phyloP scores from a whole-genome alignment of 495 filamentous ascomycete species.

The Penicillium lividum region DNA sequence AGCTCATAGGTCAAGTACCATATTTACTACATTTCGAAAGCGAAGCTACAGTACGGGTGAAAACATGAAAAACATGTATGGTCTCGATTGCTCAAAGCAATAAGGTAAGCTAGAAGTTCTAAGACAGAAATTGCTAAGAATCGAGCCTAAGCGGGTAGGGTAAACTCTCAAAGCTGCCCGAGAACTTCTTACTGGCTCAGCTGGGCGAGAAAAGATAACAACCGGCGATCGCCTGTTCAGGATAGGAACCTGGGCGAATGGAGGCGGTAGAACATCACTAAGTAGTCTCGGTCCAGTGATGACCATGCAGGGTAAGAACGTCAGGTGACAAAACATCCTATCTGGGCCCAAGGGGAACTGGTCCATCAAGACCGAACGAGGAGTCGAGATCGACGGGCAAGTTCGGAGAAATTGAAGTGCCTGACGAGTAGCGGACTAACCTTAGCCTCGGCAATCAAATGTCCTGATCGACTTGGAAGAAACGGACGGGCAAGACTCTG shows the following conservation, averaged over 20 bases:
- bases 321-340: conserved; percentile 4
- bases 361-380: neutral
- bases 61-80: conserved; percentile 9
- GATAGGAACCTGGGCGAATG: conserved; percentile 5
- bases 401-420: conserved; percentile 5
- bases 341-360: neutral
- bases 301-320: conserved; percentile 7
- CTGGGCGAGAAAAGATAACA: conserved; percentile 14
- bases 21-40: neutral
- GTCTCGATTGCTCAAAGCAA: conserved; percentile 22
- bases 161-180: conserved; percentile 22
- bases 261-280: neutral
- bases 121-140: conserved; percentile 20
- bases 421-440: conserved; percentile 12
- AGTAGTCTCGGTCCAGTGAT: conserved; percentile 6
- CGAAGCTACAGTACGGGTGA: neutral
- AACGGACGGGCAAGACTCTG: conserved; percentile 28
- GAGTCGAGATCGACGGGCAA: neutral
- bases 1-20: neutral
- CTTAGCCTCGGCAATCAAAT: conserved; percentile 18
- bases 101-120: conserved; percentile 18
- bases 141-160: conserved; percentile 17
- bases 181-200: conserved; percentile 13
- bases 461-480: conserved; percentile 23
- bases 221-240: conserved; percentile 14